Base-by-base conservation (phyloP, 2,329 filamentous ascomycete genomes). In the Penicillium nordicum region DNA sequence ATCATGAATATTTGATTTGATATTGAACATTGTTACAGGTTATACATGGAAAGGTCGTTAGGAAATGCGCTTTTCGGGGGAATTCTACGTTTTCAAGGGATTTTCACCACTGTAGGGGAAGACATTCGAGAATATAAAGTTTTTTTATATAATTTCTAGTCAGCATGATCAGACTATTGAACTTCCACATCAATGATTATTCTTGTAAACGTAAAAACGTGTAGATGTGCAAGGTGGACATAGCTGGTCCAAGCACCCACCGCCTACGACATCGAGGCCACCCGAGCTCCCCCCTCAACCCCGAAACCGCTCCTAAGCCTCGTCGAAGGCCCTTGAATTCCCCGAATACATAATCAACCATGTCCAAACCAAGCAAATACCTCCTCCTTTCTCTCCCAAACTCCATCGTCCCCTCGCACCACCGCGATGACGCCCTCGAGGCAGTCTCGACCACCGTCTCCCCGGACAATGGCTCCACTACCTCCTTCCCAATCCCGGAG, bases 371-470 rank as follows among this genome's bases (percentile, higher is more conserved):
- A 55, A 67, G 68, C 58, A 92, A 86, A 70, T 97, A 96, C 80
- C 84, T 92, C 67, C 84, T 97, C 69, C 83, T 97, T 66, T 97
- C 94, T 60, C 84, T 99, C 60, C 94, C 94, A 57, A 87, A 89
- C 64, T 90, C 90, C 57, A 92, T 93, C 73, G 88, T 92, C 70
- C 88, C 91, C 65, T 89, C 90, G 49, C 84, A 85, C 77, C 85
- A 93, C 77, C 83, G 83, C 69, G 88, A 93, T 64, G 90, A 95
- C 74, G 91, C 93, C 63, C 80, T 97, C 64, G 83, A 86, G 46
- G 84, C 90, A 44, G 78, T 99, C 60, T 85, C 86, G 65, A 79
- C 86, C 54, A 90, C 87, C 41, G 82, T 96, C 53, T 81, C 84
- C 48, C 78, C 84, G 55, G 90, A 96, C 67, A 87, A 89, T 74